Base-by-base conservation (phyloP, 768 basidiomycete species). In the Melanogaster broomeanus region DNA sequence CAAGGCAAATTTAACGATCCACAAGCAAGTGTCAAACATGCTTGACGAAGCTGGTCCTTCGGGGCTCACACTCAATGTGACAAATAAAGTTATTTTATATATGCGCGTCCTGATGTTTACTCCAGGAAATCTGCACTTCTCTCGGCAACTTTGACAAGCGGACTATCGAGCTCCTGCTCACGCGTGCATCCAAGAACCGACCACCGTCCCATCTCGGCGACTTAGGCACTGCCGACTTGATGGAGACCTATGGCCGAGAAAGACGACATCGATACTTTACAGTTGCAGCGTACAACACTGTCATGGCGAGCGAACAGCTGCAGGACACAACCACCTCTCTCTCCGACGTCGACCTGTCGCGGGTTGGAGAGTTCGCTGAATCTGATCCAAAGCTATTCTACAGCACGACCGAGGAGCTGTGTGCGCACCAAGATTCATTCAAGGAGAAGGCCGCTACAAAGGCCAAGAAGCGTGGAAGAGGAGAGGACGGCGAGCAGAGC, bases 261-360 rank as follows among this genome's bases (percentile, higher is more conserved):
- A 85, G 93, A 25, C 87, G 92, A 21, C 83, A 92, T 65, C 80
- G 92, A 55, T 92, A 92, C 63, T 94, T 83, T 72, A 90, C 90
- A 0, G 66, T 87, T 39, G 77, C 79, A 2, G 81, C 84, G 27
- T 96, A 90, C 68, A 78, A 74, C 27, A 66, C 74, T 27, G 74
- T 91, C 28, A 78, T 93, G 42, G 70, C 74, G 2, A 74, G 76
- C 40, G 89, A 93, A 67, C 79, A 81, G 8, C 75, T 93, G 22
- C 82, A 87, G 59, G 77, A 80, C 47, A 59, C 69, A 4, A 67
- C 71, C 37, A 71, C 73, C 6, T 72, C 74, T 3, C 76, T 77
- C 54, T 55, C 65, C 18, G 72, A 79, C 31, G 62, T 78, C 31
- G 79, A 87, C 61, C 58, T 82, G 33, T 67, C 71, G 9, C 59